Base-by-base conservation (phyloP, 164 flowering plant species). In the Tetrastigma voinierianum region DNA sequence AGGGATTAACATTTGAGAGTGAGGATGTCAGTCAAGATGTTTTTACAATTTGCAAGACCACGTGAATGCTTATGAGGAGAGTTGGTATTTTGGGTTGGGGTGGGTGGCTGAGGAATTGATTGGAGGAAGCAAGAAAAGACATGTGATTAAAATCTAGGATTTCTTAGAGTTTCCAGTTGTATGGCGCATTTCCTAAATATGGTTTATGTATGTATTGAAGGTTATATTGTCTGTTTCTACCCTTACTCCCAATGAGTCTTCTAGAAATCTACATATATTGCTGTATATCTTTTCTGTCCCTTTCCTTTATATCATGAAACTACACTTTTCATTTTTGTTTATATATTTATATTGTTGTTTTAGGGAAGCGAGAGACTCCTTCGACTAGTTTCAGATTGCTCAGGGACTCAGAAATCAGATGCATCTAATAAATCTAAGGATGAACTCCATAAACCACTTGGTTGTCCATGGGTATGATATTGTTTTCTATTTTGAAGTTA, bases 341-440 rank as follows among this genome's bases (percentile, higher is more conserved):
- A 46, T 44, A 3, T 74, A 2, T 51, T 24, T 43, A 19, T 66
- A 17, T 57, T 69, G 46, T 51, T 62, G 21, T 64, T 46, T 67
- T 18, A 93, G 98, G 98, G 98, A 77, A 93, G 98, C 74, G 87
- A 87, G 76, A 82, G 82, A 77, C 98, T 93, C 69, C 86, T 93
- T 70, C 74, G 75, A 51, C 75, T 93, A 66, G 83, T 88, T 63
- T 86, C 90, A 32, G 83, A 93, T 72, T 46, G 66, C 44, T 77
- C 86, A 9, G 43, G 54, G 40, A 19, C 65, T 44, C 66, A 59
- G 48, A 74, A 68, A 19, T 70, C 76, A 3, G 49, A 48, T 24
- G 46, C 2, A 24, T 47, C 18, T 63, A 65, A 72, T 1, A 64
- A 68, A 47, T 59, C 66, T 4, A 51, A 68, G 57, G 16, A 68